Conservation (phyloP, 805 yeast species). For the Kodamaea hsintzibuensis region DNA sequence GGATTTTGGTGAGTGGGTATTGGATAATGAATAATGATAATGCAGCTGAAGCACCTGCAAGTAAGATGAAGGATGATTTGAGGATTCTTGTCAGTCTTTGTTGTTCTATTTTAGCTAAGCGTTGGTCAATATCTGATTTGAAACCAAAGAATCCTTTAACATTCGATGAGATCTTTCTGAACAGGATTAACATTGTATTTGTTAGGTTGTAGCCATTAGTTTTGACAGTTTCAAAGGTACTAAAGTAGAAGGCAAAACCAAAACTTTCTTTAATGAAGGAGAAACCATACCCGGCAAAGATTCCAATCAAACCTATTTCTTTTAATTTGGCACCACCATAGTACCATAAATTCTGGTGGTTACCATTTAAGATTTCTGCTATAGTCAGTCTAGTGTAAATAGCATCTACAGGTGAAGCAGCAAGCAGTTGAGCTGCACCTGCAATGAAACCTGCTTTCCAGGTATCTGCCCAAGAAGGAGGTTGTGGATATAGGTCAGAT, state of each 20-base stretch:
- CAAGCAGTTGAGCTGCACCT: constrained; percentile 83
- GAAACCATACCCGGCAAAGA: constrained; percentile 86
- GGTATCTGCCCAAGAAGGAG: constrained; percentile 49
- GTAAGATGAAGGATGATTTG: constrained; percentile 65
- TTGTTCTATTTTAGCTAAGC: constrained; percentile 29
- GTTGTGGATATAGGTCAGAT: constrained; percentile 30
- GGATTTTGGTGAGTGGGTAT: constrained; percentile 79
- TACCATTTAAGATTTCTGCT: constrained; percentile 66
- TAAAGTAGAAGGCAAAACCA: constrained; percentile 85
- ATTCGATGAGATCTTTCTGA: constrained; percentile 40
- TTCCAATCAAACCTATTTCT: constrained; percentile 78
- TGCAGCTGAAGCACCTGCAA: constrained; percentile 91
- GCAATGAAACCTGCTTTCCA: constrained; percentile 83
- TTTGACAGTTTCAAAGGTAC: constrained; percentile 77
- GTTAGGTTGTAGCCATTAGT: constrained; percentile 60
- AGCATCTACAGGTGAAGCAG: constrained; percentile 94
- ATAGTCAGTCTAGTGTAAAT: constrained; percentile 79
- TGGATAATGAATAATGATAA: constrained; percentile 73
- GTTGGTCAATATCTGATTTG: constrained; percentile 23
- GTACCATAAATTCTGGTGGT: constrained; percentile 71
- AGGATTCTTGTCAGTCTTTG: constrained; percentile 49
- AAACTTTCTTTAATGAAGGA: constrained; percentile 73
- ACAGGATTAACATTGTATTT: constrained; percentile 44
- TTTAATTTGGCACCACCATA: constrained; percentile 69
- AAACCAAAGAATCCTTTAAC: constrained; percentile 20